phyloP scores from a whole-genome alignment of 306 rosid genomes.

The Castanea sativa region DNA sequence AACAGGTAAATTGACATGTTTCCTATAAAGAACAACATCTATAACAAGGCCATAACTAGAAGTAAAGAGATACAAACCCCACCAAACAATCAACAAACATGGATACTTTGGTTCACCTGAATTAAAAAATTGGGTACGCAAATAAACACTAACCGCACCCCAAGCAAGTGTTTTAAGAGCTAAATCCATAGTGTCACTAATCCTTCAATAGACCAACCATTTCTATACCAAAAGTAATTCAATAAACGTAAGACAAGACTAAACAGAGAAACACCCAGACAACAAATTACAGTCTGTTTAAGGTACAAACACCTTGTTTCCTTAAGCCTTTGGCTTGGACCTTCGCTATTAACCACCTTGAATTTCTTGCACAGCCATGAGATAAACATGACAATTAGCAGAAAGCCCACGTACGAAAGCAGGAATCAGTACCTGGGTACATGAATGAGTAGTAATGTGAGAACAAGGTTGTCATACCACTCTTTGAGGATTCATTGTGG shows the following conservation, averaged over 20 bases:
- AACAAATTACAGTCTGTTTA: conserved; percentile 23
- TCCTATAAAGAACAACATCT: conserved; percentile 11
- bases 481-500: too few relatives aligned
- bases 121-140: conserved; percentile 18
- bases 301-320: neutral
- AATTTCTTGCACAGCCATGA: conserved; percentile 24
- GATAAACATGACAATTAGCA: neutral
- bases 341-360: neutral
- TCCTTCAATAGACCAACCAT: conserved; percentile 33
- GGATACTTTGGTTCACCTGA: conserved; percentile 25
- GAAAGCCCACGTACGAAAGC: conserved; percentile 34
- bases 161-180: conserved; percentile 20
- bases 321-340: conserved; percentile 12
- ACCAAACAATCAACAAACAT: conserved; percentile 39
- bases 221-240: conserved; percentile 26
- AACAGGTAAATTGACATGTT: too few relatives aligned
- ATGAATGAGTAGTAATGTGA: neutral
- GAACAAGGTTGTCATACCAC: conserved; percentile 8
- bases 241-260: conserved; percentile 20
- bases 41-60: conserved; percentile 34
- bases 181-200: conserved; percentile 39
- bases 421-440: conserved; percentile 18
- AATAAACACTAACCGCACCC: conserved; percentile 7
- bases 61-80: conserved; percentile 39
- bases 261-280: conserved; percentile 28